Percentiles rank a stretch among this genome's conserved stretches.
Evolutionary conservation across 1,284 basidiomycete genomes (phyloP).

Genomic region (Moesziomyces globuligerus): DNA sequence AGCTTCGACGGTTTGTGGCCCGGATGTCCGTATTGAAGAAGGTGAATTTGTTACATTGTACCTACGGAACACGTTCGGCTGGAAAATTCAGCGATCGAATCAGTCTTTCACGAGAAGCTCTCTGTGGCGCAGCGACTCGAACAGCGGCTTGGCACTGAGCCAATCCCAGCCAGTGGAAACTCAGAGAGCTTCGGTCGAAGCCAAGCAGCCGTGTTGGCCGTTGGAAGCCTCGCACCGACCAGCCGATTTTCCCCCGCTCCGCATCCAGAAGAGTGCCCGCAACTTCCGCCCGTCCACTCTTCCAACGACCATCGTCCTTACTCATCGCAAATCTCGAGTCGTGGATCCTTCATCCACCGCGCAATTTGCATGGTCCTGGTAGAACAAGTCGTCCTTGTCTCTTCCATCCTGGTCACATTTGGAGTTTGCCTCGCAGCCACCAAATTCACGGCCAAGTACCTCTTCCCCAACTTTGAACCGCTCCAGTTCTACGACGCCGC

Average conservation of each 20-base stretch:
- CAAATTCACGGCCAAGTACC: constrained; percentile 31
- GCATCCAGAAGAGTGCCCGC: background rate
- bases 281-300: background rate
- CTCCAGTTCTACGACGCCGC: constrained; percentile 53
- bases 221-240: no score
- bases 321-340: background rate
- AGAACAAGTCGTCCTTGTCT: constrained; percentile 46
- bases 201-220: no score
- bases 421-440: constrained; percentile 32
- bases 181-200: no score
- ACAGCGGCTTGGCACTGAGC: no score
- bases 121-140: no score
- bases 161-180: no score
- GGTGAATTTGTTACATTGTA: no score
- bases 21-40: no score
- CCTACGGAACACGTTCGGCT: constrained; percentile 4
- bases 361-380: constrained; percentile 34
- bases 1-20: no score
- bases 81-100: background rate
- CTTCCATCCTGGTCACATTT: constrained; percentile 53
- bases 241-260: background rate
- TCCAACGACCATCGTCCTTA: background rate
- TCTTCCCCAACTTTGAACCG: constrained; percentile 39
- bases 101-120: constrained; percentile 7
- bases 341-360: no score